These are phyloP conservation scores for Candida stauntonica DNA, from an alignment of 805 yeast species.

Conservation along the genomic window DNA sequence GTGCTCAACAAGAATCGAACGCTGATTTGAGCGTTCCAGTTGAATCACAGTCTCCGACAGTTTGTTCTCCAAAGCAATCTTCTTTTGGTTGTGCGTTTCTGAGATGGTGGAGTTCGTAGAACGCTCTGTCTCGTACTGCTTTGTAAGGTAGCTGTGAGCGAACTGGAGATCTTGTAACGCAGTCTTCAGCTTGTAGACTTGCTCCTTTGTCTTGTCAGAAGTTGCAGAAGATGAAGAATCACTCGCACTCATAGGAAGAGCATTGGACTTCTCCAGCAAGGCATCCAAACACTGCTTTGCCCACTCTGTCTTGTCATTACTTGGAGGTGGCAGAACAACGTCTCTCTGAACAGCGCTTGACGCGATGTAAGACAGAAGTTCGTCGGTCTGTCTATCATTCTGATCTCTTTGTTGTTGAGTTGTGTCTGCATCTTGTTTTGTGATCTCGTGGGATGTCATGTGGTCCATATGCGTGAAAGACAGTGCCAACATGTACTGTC, in stretches of 20 bases:
- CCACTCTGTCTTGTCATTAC: slow-evolving; percentile 21
- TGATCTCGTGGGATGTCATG: not conserved
- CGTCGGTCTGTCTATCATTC: slow-evolving; percentile 18
- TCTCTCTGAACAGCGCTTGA: slow-evolving; percentile 26
- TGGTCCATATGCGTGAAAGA: slow-evolving; percentile 23
- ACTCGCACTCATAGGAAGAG: not conserved
- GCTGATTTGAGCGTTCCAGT: slow-evolving; percentile 34
- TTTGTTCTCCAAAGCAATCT: slow-evolving; percentile 47
- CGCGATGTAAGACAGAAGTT: slow-evolving; percentile 24
- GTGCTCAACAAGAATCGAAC: slow-evolving; percentile 32
- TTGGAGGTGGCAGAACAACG: slow-evolving; percentile 21
- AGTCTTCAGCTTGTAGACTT: slow-evolving; percentile 36
- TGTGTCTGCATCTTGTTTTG: not conserved
- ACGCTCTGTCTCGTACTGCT: slow-evolving; percentile 65
- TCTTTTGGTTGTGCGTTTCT: slow-evolving; percentile 49
- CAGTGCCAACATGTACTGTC: slow-evolving; percentile 20
- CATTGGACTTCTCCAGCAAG: slow-evolving; percentile 1
- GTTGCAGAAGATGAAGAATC: not conserved
- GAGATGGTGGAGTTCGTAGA: slow-evolving; percentile 49
- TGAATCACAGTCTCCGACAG: slow-evolving; percentile 36
- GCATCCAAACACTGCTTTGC: slow-evolving; percentile 25
- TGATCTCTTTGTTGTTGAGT: too few species aligned
- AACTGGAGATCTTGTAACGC: slow-evolving; percentile 67
- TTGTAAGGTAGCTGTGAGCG: slow-evolving; percentile 64
- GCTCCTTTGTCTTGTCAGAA: slow-evolving; percentile 8